phyloP scores from a whole-genome alignment of 192 early-diverging fungal genomes.

The Backusella circina region DNA sequence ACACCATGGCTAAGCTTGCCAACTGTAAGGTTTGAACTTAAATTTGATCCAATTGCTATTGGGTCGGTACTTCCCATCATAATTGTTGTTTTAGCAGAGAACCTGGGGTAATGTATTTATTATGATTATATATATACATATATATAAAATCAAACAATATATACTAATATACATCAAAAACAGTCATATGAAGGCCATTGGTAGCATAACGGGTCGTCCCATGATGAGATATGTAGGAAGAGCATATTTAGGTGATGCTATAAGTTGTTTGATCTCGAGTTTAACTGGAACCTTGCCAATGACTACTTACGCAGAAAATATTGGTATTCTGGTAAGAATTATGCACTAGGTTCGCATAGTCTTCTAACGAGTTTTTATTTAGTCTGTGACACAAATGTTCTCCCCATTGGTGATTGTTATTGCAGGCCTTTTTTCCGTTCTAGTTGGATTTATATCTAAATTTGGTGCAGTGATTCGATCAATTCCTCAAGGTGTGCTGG shows the following conservation, averaged over 20 bases:
- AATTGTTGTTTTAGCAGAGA: constrained; percentile 51
- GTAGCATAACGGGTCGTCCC: constrained; percentile 35
- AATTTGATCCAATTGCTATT: constrained; percentile 41
- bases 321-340: constrained; percentile 37
- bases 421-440: constrained; percentile 44
- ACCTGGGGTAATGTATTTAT: constrained; percentile 32
- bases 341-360: too few relatives aligned
- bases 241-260: constrained; percentile 51
- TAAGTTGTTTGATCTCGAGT: constrained; percentile 42
- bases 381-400: constrained; percentile 47
- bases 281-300: constrained; percentile 41
- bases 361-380: neutral
- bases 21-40: constrained; percentile 22
- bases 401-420: constrained; percentile 47
- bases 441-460: constrained; percentile 50
- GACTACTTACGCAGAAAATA: constrained; percentile 61
- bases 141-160: too few relatives aligned
- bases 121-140: neutral
- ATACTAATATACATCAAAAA: neutral
- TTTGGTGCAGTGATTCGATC: constrained; percentile 47
- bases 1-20: constrained; percentile 41
- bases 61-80: constrained; percentile 42
- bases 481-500: constrained; percentile 52
- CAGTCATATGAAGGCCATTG: constrained; percentile 47
- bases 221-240: constrained; percentile 46